Base-by-base conservation (phyloP, 305 asterid species). In the Plantago rigida region DNA sequence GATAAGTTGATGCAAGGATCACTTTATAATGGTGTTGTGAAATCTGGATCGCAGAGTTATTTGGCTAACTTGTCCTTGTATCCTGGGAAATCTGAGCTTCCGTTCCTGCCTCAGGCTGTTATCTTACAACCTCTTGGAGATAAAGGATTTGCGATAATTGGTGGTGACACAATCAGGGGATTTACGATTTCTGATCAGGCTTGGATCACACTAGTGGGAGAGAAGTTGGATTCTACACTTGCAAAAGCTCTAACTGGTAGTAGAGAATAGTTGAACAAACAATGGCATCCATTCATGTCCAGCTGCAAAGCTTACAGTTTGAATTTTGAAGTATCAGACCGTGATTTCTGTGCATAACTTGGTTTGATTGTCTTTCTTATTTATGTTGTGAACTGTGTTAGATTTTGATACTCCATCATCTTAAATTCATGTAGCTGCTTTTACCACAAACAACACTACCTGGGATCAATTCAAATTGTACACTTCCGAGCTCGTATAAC, bases 101-200 rank as follows among this genome's bases (percentile, higher is more conserved):
- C 96, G 47, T 88, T 91, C 77, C 81, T 91, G 62, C 96, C 98
- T 71, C 69, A 81, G 94, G 92, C 98, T n/a, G 96, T 84, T 59
- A 91, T 91, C 71, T 75, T 91, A 86, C 98, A 87, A 71, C 98
- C 96, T 14, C 79, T 91, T 60, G 95, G 90, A 61, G 86, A 83
- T 47, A 79, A 78, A 64, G 98, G 95, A 73, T 71, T 91, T 63
- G 89, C 89, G 56, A 70, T 87, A 64, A 69, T 91, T 62, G 96
- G 98, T n/a, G 96, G 96, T n/a, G 83, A 91, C 75, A 84, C 82
- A 45, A 82, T 91, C 48, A 75, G 96, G 72, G 98, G 98, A 69
- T 91, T 91, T 75, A 80, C 92, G 63, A 59, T 82, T 62, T 84
- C 94, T 7, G 98, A 91, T 79, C 98, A 91, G 98, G 96, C 89